Base-by-base conservation (phyloP, 495 filamentous ascomycete genomes). In the Penicillium simplicissimum region DNA sequence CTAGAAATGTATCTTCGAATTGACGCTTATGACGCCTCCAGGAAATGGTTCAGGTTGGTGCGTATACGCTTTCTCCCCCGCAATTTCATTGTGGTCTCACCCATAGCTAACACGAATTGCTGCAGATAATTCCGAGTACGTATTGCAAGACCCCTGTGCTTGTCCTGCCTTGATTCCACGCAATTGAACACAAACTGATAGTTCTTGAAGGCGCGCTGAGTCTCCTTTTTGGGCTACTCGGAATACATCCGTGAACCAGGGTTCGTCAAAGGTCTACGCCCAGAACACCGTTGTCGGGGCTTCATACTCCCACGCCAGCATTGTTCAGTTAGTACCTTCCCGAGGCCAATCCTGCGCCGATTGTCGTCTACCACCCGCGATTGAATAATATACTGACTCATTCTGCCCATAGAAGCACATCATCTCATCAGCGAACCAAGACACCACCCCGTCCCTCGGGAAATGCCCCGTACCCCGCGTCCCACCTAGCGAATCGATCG, bases 21-120 rank as follows among this genome's bases (percentile, higher is more conserved):
- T 49, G 34, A 63, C 5, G 51, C 64, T 78, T 38, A 42, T 55
- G 3, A 28, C 40, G 15, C 23, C 9, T 10, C 49, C 71, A 98
- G 93, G 94, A 98, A 85, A 98, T 98, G 95, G 91, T 96, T 64
- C 94, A 98, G 88, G 92, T 98, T 83, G 95, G 95, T 97, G 86
- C 83, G 87, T 88, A 78, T 71, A 68, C 70, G 17, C 36, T 67
- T 67, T 56, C 49, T 38, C 33, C 71, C 62, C 61, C 68, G 51
- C 67, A 64, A 55, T 52, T 68, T 57, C 60, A 36, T 65, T 40
- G 31, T 36, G 52, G 45, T 54, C 65, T 64, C 35, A 8, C 33
- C 37, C 35, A 69, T 64, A 75, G 67, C 68, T 74, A 62, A 72
- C 63, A 48, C 37, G 17, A 59, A 42, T 64, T 55, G 19, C 36